A percentile compares a stretch with the other conserved stretches of the same genome.
These are phyloP conservation scores for Acacia crassicarpa DNA, from an alignment of 306 rosid genomes.

Conservation along the genomic window DNA sequence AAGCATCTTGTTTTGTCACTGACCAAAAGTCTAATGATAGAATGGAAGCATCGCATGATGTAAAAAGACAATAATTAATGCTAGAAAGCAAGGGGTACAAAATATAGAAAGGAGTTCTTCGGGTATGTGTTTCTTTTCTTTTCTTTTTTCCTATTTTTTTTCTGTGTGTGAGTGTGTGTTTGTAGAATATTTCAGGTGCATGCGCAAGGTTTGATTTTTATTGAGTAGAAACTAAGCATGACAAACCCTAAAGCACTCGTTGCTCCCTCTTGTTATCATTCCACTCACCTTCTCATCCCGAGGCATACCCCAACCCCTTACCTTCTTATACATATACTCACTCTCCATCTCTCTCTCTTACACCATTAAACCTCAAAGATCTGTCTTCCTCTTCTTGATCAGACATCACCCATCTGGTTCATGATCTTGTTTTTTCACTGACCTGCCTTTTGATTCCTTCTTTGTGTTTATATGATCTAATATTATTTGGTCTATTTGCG, in stretches of 20 bases:
- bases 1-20: conserved; percentile 59
- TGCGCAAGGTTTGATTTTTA: conserved; percentile 68
- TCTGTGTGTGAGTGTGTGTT: conserved; percentile 8
- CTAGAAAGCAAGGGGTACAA: conserved; percentile 53
- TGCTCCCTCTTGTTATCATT: conserved; percentile 93
- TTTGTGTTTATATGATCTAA: neutral
- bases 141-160: neutral
- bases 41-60: conserved; percentile 52
- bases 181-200: conserved; percentile 94
- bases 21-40: conserved; percentile 39
- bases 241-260: conserved; percentile 88
- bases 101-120: conserved; percentile 48
- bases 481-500: conserved; percentile 28
- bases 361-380: neutral
- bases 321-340: conserved; percentile 47
- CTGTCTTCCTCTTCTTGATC: neutral
- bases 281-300: conserved; percentile 97
- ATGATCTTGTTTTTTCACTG: neutral
- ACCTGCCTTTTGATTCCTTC: neutral
- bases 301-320: conserved; percentile 50
- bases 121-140: conserved; percentile 43
- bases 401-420: neutral
- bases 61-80: conserved; percentile 54
- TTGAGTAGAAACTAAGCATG: conserved; percentile 97
- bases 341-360: conserved; percentile 3